Percentiles rank a stretch among this genome's conserved stretches.
Evolutionary conservation across 768 basidiomycete species (phyloP).

Genomic region (Leccinum variicolor): DNA sequence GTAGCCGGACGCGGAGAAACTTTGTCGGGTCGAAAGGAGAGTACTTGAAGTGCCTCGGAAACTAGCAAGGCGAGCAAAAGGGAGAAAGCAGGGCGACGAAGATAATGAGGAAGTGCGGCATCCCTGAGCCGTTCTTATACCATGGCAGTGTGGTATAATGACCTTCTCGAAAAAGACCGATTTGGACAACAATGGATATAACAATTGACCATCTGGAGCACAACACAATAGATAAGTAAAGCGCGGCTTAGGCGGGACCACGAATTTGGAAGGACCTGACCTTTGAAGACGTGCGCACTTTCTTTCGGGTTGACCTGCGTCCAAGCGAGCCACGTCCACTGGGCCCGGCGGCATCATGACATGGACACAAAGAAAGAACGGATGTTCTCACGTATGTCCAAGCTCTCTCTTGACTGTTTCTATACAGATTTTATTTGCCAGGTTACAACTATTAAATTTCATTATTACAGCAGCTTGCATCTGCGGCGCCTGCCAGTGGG

Average conservation of each 20-base stretch:
- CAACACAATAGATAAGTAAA: constrained; percentile 13
- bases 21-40: not conserved
- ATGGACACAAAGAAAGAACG: constrained; percentile 1
- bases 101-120: not conserved
- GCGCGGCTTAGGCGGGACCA: not conserved
- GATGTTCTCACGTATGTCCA: not conserved
- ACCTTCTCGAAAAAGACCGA: not conserved
- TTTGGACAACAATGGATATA: constrained; percentile 15
- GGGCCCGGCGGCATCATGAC: not conserved
- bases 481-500: no score
- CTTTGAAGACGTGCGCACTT: not conserved
- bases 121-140: constrained; percentile 17
- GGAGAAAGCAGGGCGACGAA: not conserved
- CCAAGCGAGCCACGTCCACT: not conserved
- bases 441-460: no score
- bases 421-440: no score
- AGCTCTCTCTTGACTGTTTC: no score
- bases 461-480: no score
- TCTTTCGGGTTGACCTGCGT: not conserved
- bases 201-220: constrained; percentile 10
- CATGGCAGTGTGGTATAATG: not conserved
- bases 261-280: not conserved
- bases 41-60: constrained; percentile 13
- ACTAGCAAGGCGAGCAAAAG: constrained; percentile 6
- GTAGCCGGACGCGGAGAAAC: not conserved